These are phyloP conservation scores for Blastobotrys capitulatus DNA, from an alignment of 1,139 yeast species.

Conservation along the genomic window DNA sequence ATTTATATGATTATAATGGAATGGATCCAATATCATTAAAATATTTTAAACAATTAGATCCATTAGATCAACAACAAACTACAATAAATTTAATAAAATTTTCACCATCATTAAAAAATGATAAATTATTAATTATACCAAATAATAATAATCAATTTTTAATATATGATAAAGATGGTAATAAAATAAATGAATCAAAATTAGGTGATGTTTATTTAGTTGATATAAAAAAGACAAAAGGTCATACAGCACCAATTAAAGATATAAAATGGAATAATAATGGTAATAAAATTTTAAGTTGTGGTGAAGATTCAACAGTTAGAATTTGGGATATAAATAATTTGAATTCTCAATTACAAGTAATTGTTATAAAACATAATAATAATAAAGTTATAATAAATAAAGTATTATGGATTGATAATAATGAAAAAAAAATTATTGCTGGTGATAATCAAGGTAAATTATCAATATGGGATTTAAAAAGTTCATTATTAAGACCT, in stretches of 20 bases:
- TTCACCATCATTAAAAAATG: conserved; percentile 24
- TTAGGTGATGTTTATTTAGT: conserved; percentile 37
- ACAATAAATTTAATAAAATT: conserved; percentile 25
- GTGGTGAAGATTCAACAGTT: conserved; percentile 33
- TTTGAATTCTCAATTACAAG: conserved; percentile 26
- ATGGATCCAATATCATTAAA: conserved; percentile 27
- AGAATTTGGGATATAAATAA: conserved; percentile 34
- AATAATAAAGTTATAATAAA: conserved; percentile 15
- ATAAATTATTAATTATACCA: conserved; percentile 24
- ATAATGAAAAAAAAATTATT: conserved; percentile 21
- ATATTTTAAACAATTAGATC: conserved; percentile 31
- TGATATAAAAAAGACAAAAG: conserved; percentile 36
- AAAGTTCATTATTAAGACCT: conserved; percentile 31
- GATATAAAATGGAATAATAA: conserved; percentile 29
- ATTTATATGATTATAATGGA: conserved; percentile 34
- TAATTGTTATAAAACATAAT: conserved; percentile 29
- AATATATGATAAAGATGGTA: conserved; percentile 28
- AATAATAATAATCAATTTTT: conserved; percentile 28
- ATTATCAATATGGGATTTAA: conserved; percentile 30
- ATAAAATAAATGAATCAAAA: conserved; percentile 25
- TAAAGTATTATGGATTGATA: conserved; percentile 24
- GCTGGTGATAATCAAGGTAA: conserved; percentile 30
- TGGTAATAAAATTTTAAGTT: conserved; percentile 31
- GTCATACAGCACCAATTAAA: conserved; percentile 35
- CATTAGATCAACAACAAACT: conserved; percentile 26